Evolutionary conservation across 2,329 filamentous ascomycete genomes (phyloP).

Genomic region (Fusarium stilboides): DNA sequence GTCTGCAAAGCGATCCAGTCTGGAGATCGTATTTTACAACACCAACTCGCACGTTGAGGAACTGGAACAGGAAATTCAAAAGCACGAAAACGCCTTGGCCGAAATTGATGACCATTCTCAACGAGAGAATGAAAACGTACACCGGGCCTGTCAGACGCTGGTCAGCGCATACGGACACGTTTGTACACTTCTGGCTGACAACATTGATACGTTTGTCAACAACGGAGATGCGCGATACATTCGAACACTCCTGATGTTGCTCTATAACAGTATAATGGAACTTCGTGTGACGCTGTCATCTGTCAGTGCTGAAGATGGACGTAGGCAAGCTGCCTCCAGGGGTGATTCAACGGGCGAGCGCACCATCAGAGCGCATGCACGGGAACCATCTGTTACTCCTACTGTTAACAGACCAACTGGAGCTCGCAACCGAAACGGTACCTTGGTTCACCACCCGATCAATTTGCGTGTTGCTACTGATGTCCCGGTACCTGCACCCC

Average conservation of each 20-base stretch:
- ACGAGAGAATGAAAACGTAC: conserved; percentile 74
- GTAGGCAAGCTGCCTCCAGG: conserved; percentile 30
- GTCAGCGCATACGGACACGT: conserved; percentile 77
- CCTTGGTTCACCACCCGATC: conserved; percentile 64
- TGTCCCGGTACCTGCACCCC: conserved; percentile 56
- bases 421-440: conserved; percentile 55
- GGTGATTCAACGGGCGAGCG: conserved; percentile 55
- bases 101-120: conserved; percentile 65
- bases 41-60: conserved; percentile 77
- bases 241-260: conserved; percentile 73
- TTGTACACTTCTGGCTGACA: conserved; percentile 71
- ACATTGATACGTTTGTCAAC: conserved; percentile 75
- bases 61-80: conserved; percentile 75
- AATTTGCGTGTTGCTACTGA: conserved; percentile 72
- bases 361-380: conserved; percentile 66
- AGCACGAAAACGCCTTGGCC: conserved; percentile 65
- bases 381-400: conserved; percentile 68
- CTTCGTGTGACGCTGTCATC: conserved; percentile 69
- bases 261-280: conserved; percentile 79
- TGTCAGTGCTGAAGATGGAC: conserved; percentile 49
- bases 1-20: conserved; percentile 72
- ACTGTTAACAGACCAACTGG: conserved; percentile 64
- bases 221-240: conserved; percentile 78
- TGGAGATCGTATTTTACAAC: conserved; percentile 78
- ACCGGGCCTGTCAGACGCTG: conserved; percentile 74